These are phyloP conservation scores for Coelastrella sp. DNA, from an alignment of 139 green algal genomes.

Conservation along the genomic window DNA sequence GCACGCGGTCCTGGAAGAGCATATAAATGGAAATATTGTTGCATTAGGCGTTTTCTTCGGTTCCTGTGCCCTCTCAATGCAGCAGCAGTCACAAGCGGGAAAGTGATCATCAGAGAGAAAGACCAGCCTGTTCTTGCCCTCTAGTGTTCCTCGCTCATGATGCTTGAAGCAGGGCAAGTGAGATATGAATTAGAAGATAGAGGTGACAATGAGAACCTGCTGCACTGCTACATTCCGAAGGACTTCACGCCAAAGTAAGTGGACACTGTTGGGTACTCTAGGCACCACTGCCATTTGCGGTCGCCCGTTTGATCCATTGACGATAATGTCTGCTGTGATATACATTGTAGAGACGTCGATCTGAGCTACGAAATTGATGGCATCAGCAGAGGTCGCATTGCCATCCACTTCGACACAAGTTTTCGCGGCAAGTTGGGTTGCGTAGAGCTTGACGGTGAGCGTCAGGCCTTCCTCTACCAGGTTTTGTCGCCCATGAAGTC, in stretches of 20 bases:
- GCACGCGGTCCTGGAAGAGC: too few relatives aligned
- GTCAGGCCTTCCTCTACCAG: neutral
- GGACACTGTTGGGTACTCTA: neutral
- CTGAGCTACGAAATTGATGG: constrained; percentile 26
- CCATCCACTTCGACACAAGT: constrained; percentile 38
- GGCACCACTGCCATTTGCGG: neutral
- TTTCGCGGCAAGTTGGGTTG: neutral
- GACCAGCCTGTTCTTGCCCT: neutral
- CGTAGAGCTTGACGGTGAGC: constrained; percentile 14
- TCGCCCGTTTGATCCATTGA: too few relatives aligned
- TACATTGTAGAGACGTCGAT: constrained; percentile 9
- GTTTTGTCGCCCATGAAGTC: too few relatives aligned
- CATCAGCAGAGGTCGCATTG: constrained; percentile 11
- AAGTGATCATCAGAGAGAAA: neutral
- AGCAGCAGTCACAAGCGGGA: neutral
- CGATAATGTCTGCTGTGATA: neutral
- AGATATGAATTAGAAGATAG: constrained; percentile 19
- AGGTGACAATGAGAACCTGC: neutral
- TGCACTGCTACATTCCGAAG: constrained; percentile 33
- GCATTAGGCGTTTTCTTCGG: too few relatives aligned
- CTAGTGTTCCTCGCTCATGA: neutral
- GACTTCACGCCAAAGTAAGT: constrained; percentile 7
- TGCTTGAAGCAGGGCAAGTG: neutral
- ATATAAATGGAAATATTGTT: too few relatives aligned
- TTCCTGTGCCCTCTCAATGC: neutral